A percentile compares a stretch with the other conserved stretches of the same genome.
phyloP scores from a whole-genome alignment of 371 early-diverging fungal genomes.

The Zychaea mexicana region DNA sequence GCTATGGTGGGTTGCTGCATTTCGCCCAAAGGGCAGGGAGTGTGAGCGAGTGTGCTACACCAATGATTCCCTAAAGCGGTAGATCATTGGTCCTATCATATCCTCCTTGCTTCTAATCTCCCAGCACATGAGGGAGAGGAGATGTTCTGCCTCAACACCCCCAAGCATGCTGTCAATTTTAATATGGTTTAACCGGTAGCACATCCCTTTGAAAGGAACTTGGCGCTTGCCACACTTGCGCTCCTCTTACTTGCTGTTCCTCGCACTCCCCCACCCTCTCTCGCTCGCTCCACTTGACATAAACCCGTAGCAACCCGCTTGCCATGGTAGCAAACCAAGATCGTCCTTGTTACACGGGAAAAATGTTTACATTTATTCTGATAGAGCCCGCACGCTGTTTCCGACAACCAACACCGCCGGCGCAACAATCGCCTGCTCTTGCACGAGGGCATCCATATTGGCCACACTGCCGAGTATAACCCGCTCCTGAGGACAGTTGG shows the following conservation, averaged over 20 bases:
- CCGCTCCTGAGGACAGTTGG: conserved; percentile 65
- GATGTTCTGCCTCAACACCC: background rate
- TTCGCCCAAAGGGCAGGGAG: too few species aligned
- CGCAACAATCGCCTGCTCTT: conserved; percentile 56
- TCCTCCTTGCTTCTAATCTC: background rate
- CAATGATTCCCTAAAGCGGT: background rate
- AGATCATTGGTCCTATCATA: too few species aligned
- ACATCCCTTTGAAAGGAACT: background rate
- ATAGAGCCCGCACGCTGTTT: conserved; percentile 14
- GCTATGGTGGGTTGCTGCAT: background rate
- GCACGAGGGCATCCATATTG: conserved; percentile 49
- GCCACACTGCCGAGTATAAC: conserved; percentile 59
- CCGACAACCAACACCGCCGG: conserved; percentile 79
- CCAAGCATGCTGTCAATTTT: background rate
- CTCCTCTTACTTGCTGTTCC: background rate
- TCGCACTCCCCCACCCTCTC: too few species aligned
- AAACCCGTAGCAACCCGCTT: background rate
- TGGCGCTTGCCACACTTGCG: too few species aligned
- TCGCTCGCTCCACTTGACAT: background rate
- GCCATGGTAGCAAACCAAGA: background rate
- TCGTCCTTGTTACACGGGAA: background rate
- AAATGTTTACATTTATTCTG: background rate
- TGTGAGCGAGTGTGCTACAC: background rate
- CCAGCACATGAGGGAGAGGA: too few species aligned
- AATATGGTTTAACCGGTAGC: background rate